Evolutionary conservation across 225 moss, liverwort and hornwort species (phyloP).

Genomic region (Thuidium tamariscinum): DNA sequence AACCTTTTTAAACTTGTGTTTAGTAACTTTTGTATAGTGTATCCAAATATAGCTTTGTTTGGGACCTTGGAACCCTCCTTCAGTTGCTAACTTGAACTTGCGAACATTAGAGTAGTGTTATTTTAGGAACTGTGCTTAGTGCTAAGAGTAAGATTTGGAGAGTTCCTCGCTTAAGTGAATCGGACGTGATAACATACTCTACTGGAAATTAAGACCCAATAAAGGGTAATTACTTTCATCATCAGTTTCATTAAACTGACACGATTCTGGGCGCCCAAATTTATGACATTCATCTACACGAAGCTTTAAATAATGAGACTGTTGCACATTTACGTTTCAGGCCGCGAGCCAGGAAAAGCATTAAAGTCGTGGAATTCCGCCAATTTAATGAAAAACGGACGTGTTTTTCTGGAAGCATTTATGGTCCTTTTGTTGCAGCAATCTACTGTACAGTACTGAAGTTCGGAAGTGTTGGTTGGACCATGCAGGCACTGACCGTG

Average conservation of each 20-base stretch:
- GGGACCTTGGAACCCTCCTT: not conserved
- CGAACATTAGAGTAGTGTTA: not conserved
- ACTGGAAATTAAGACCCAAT: not conserved
- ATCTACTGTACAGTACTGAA: not conserved
- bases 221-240: not conserved
- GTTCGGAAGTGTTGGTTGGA: not conserved
- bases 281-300: not conserved
- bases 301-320: not conserved
- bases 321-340: too few relatives aligned
- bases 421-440: not conserved
- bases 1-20: not conserved
- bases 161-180: not conserved
- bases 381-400: not conserved
- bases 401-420: not conserved
- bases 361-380: not conserved
- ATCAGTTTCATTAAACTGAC: not conserved
- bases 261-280: not conserved
- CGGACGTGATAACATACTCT: not conserved
- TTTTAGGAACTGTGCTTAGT: not conserved
- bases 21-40: too few relatives aligned
- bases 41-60: not conserved
- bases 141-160: not conserved
- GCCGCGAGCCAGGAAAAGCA: too few relatives aligned
- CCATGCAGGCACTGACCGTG: slow-evolving; percentile 31
- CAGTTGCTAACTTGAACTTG: not conserved